Evolutionary conservation across 2,329 filamentous ascomycete genomes (phyloP).

Genomic region (Microdochium trichocladiopsis): DNA sequence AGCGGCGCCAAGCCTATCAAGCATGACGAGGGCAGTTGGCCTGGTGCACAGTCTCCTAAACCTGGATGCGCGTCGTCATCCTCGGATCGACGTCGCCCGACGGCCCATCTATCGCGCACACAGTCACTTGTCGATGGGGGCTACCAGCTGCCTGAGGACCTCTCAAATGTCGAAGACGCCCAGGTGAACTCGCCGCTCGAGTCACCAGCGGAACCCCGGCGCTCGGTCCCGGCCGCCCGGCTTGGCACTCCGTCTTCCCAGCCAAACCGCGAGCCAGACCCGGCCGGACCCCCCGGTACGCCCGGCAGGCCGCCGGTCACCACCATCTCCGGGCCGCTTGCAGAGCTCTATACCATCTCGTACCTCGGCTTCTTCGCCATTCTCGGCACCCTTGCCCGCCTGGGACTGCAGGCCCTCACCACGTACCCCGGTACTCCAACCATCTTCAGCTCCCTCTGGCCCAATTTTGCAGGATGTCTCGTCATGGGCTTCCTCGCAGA

Average conservation of each 20-base stretch:
- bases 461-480: conserved; percentile 76
- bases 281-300: neutral
- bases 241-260: neutral
- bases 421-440: conserved; percentile 72
- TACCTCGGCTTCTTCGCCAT: conserved; percentile 83
- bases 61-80: no score
- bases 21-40: no score
- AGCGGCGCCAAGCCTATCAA: no score
- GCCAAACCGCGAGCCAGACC: neutral
- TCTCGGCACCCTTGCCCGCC: conserved; percentile 72
- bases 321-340: neutral
- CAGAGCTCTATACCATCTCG: conserved; percentile 62
- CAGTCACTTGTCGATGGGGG: no score
- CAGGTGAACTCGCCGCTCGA: neutral
- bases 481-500: conserved; percentile 82
- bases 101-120: no score
- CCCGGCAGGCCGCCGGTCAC: neutral
- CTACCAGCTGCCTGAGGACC: neutral
- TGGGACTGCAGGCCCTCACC: conserved; percentile 75
- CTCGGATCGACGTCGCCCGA: no score
- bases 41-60: no score
- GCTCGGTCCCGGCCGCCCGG: neutral
- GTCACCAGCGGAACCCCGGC: neutral
- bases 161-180: neutral
- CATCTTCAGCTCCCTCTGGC: conserved; percentile 72